Evolutionary conservation across 2,329 filamentous ascomycete genomes (phyloP).

Genomic region (Cytospora paraplurivora): DNA sequence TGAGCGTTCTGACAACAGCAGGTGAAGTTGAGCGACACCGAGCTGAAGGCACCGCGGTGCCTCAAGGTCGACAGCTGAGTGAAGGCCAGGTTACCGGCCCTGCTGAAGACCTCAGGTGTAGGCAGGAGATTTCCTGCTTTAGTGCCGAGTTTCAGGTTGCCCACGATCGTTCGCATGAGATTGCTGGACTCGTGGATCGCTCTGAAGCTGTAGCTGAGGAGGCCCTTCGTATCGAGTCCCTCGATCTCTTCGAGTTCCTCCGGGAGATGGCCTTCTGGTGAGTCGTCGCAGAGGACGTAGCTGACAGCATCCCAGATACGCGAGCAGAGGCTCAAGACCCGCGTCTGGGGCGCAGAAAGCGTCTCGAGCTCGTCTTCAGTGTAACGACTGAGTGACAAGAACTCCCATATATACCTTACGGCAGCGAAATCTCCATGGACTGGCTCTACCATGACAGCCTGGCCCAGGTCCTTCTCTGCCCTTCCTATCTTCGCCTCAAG

Average conservation of each 20-base stretch:
- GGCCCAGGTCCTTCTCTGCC: constrained; percentile 66
- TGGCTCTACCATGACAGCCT: constrained; percentile 66
- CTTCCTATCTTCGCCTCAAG: constrained; percentile 66
- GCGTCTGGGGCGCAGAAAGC: constrained; percentile 49
- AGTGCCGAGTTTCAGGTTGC: constrained; percentile 53
- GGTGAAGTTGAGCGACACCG: constrained; percentile 85
- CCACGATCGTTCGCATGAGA: constrained; percentile 65
- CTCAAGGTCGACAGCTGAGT: constrained; percentile 79
- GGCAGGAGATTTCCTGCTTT: constrained; percentile 49
- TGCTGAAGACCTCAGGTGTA: constrained; percentile 57
- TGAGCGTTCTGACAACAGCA: constrained; percentile 71
- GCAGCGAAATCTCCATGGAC: constrained; percentile 72
- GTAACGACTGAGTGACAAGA: constrained; percentile 47
- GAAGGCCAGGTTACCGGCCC: constrained; percentile 75
- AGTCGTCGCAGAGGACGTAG: constrained; percentile 85
- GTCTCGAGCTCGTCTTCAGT: constrained; percentile 39
- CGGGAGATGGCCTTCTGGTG: constrained; percentile 84
- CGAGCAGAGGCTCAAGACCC: constrained; percentile 62
- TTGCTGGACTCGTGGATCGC: constrained; percentile 92
- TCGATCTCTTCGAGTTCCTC: constrained; percentile 73
- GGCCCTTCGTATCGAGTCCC: constrained; percentile 79
- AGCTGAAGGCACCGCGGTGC: constrained; percentile 91
- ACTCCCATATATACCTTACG: constrained; percentile 61
- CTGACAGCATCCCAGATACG: constrained; percentile 78
- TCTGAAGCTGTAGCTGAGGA: constrained; percentile 92